Conservation (phyloP, 2,329 filamentous ascomycete species). For the Diaporthe nobilis region DNA sequence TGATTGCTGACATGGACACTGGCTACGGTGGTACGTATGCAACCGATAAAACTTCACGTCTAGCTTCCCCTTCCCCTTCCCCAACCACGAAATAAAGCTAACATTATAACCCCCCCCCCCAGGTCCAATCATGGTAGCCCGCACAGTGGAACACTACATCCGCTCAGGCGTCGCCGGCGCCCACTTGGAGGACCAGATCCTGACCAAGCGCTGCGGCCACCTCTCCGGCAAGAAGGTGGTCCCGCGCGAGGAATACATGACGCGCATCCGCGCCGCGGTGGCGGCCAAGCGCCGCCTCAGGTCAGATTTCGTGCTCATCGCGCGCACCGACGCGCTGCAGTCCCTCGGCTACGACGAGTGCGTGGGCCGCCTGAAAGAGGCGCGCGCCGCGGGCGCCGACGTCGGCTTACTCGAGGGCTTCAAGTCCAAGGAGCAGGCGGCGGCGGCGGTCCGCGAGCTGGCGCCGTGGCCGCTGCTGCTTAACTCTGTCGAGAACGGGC, state of each 20-base stretch:
- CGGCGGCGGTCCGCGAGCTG: slow-evolving; percentile 60
- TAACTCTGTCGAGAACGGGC: slow-evolving; percentile 71
- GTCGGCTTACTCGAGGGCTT: slow-evolving; percentile 68
- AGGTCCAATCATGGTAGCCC: slow-evolving; percentile 55
- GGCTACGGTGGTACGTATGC: slow-evolving; percentile 63
- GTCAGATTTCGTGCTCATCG: slow-evolving; percentile 71
- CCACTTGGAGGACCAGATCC: slow-evolving; percentile 54
- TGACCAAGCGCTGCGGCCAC: slow-evolving; percentile 57
- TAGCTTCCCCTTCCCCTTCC: not conserved
- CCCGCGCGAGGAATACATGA: slow-evolving; percentile 47
- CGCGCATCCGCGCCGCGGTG: slow-evolving; percentile 51
- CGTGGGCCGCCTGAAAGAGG: slow-evolving; percentile 59
- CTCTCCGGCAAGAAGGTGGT: slow-evolving; percentile 54
- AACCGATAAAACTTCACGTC: no score
- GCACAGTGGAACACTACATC: slow-evolving; percentile 64
- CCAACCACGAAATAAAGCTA: no score
- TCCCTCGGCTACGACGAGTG: slow-evolving; percentile 66
- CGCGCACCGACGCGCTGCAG: slow-evolving; percentile 69
- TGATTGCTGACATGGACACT: slow-evolving; percentile 69
- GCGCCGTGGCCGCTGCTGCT: slow-evolving; percentile 66
- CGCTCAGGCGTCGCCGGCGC: slow-evolving; percentile 63
- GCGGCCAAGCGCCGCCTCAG: slow-evolving; percentile 50
- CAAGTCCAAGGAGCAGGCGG: slow-evolving; percentile 49
- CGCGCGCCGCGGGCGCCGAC: slow-evolving; percentile 65
- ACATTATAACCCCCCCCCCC: no score